phyloP scores from a whole-genome alignment of 192 early-diverging fungal genomes.

The Podila horticola region DNA sequence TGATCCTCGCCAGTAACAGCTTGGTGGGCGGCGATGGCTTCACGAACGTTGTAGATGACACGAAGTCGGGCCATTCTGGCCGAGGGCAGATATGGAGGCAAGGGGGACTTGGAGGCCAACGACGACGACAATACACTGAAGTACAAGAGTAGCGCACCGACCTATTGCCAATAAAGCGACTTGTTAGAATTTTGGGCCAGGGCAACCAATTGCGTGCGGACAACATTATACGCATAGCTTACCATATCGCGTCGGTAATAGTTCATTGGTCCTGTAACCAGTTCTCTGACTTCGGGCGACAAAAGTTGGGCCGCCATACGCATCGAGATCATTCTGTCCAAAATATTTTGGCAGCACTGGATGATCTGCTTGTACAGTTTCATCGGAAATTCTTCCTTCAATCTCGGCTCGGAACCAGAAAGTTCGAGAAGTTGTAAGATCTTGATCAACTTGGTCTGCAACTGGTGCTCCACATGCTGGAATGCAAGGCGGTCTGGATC shows the following conservation, averaged over 20 bases:
- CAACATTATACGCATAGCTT: slow-evolving; percentile 1
- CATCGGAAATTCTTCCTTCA: slow-evolving; percentile 77
- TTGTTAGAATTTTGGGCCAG: background rate
- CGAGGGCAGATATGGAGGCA: slow-evolving; percentile 78
- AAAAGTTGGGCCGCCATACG: slow-evolving; percentile 58
- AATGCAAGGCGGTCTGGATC: slow-evolving; percentile 40
- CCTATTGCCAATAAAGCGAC: slow-evolving; percentile 9
- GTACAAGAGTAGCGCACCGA: slow-evolving; percentile 70
- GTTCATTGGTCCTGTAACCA: slow-evolving; percentile 49
- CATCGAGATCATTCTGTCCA: slow-evolving; percentile 78
- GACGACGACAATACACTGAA: slow-evolving; percentile 80
- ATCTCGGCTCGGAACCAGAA: slow-evolving; percentile 76
- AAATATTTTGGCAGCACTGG: slow-evolving; percentile 68
- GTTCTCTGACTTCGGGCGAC: slow-evolving; percentile 51
- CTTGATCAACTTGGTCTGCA: slow-evolving; percentile 47
- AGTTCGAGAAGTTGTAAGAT: slow-evolving; percentile 61
- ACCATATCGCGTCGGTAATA: slow-evolving; percentile 61
- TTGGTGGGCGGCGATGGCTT: slow-evolving; percentile 37
- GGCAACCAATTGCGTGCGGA: background rate
- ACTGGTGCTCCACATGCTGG: slow-evolving; percentile 44
- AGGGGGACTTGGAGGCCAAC: slow-evolving; percentile 73
- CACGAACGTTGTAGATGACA: slow-evolving; percentile 50
- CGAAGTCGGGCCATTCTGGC: slow-evolving; percentile 54
- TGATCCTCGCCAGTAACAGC: slow-evolving; percentile 38
- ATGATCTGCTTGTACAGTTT: slow-evolving; percentile 73